A percentile compares a stretch with the other conserved stretches of the same genome.
These are phyloP conservation scores for Suillus discolor DNA, from an alignment of 768 basidiomycete species.

Conservation along the genomic window DNA sequence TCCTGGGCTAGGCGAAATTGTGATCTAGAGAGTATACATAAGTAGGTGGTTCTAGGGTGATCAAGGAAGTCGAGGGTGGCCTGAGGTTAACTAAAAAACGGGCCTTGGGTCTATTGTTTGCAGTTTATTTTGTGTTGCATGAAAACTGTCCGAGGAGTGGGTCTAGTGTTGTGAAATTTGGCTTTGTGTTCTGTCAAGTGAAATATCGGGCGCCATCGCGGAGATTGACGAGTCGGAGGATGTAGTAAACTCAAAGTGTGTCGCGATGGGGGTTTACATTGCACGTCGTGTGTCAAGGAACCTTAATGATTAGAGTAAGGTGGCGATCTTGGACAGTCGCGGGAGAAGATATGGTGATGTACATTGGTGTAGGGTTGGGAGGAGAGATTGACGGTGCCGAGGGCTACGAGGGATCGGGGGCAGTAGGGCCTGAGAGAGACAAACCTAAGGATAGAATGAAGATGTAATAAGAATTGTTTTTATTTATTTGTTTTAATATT, in stretches of 20 bases:
- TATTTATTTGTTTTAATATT: neutral
- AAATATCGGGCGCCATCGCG: neutral
- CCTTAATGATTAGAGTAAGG: neutral
- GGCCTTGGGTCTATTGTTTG: neutral
- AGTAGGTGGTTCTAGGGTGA: neutral
- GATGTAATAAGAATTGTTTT: conserved; percentile 6
- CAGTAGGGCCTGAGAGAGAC: conserved; percentile 1
- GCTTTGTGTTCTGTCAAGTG: conserved; percentile 5
- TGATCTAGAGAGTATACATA: neutral
- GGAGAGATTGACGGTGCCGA: conserved; percentile 4
- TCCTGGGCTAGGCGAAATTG: neutral
- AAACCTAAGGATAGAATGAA: neutral
- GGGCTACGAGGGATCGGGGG: conserved; percentile 4
- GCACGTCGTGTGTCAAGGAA: neutral
- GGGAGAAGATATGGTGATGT: neutral
- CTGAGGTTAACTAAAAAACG: neutral
- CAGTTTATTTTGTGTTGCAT: neutral
- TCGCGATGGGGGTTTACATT: no score
- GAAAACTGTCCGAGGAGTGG: neutral
- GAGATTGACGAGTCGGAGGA: neutral
- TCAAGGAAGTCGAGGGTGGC: neutral
- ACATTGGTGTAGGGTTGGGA: neutral
- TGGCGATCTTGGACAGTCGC: neutral
- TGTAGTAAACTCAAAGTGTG: neutral
- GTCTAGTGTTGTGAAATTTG: neutral